These are phyloP conservation scores for Candida xyloterini DNA, from an alignment of 805 yeast species.

Conservation along the genomic window DNA sequence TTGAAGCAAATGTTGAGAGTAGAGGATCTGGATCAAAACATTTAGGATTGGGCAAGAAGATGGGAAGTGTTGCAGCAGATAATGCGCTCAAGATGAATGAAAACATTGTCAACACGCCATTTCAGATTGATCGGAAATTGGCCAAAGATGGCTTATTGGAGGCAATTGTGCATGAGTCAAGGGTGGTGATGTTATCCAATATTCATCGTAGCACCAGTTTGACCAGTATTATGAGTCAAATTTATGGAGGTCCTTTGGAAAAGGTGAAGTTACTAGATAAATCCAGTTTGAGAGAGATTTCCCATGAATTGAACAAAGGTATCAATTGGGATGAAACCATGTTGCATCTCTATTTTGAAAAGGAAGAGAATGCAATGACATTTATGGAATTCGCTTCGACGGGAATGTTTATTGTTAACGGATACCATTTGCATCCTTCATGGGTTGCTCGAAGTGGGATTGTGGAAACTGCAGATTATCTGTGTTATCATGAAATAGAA, in stretches of 20 bases:
- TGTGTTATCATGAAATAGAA: conserved; percentile 11
- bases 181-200: conserved; percentile 23
- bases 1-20: conserved; percentile 8
- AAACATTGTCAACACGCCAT: conserved; percentile 18
- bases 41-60: conserved; percentile 3
- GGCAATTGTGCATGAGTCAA: conserved; percentile 11
- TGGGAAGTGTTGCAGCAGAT: conserved; percentile 5
- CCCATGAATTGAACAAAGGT: conserved; percentile 12
- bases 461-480: conserved; percentile 6
- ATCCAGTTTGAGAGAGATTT: conserved; percentile 15
- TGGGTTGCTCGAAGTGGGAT: conserved; percentile 38
- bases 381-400: conserved; percentile 52
- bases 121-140: conserved; percentile 3
- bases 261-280: conserved; percentile 35
- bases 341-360: conserved; percentile 51
- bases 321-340: conserved; percentile 26
- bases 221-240: conserved; percentile 48
- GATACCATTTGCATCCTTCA: conserved; percentile 42
- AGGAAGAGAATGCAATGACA: conserved; percentile 48
- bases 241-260: conserved; percentile 71
- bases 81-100: conserved; percentile 20
- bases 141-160: conserved; percentile 11
- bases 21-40: conserved; percentile 10
- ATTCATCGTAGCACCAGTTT: conserved; percentile 40
- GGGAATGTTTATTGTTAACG: conserved; percentile 59